Conservation (phyloP, 805 yeast genomes). For the Zygosaccharomyces bisporus region DNA sequence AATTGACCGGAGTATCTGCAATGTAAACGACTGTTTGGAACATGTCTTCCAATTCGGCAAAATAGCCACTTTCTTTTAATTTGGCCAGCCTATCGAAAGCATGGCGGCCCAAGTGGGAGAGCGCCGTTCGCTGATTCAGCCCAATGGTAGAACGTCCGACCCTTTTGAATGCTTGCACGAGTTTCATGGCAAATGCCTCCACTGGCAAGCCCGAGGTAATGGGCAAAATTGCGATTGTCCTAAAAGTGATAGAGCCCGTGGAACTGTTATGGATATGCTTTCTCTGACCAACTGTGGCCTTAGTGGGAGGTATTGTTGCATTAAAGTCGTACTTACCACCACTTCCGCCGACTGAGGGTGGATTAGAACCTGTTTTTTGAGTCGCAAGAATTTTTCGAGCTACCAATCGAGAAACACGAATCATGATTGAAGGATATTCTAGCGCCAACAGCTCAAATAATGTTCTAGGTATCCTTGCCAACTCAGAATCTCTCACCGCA, state of each 20-base stretch:
- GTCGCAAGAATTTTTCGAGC: constrained; percentile 49
- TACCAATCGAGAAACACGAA: constrained; percentile 81
- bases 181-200: constrained; percentile 70
- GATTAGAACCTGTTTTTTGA: constrained; percentile 12
- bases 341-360: constrained; percentile 16
- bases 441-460: constrained; percentile 80
- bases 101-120: constrained; percentile 79
- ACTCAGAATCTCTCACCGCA: constrained; percentile 90
- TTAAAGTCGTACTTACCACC: constrained; percentile 30
- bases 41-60: constrained; percentile 85
- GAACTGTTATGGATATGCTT: constrained; percentile 17
- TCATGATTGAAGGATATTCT: constrained; percentile 85
- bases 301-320: constrained; percentile 34
- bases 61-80: constrained; percentile 80
- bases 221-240: constrained; percentile 84
- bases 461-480: constrained; percentile 88
- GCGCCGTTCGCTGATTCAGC: constrained; percentile 76
- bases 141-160: constrained; percentile 73
- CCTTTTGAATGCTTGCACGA: constrained; percentile 65
- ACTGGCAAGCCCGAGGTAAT: constrained; percentile 80
- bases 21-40: constrained; percentile 86
- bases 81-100: constrained; percentile 89
- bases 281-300: constrained; percentile 15
- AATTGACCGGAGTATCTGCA: constrained; percentile 77
- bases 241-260: constrained; percentile 40